Base-by-base conservation (phyloP, 306 rosid species). In the Oxytropis ochrocephala region DNA sequence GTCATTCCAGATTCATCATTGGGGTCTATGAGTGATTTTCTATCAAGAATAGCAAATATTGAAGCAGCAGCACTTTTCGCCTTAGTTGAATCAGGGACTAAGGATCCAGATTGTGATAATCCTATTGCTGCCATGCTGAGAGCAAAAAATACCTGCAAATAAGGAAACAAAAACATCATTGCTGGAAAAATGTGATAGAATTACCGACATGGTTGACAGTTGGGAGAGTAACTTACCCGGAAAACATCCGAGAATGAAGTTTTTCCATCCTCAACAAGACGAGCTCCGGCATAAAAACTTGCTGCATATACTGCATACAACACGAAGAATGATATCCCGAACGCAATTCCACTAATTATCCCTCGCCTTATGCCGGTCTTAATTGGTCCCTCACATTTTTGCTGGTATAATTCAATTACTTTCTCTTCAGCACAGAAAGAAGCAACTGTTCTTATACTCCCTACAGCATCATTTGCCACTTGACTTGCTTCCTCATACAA, bases 361-460 rank as follows among this genome's bases (percentile, higher is more conserved):
- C 91, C 95, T 64, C 56, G 79, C 74, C 87, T 79, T 76, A 82
- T 84, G 11, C 96, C 96, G 4, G 83, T 62, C 66, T 68, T 80
- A 13, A 75, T 80, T 32, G 96, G 96, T 32, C 85, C 91, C 63
- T 90, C 85, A 43, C 95, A 90, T 81, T 86, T 90, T 81, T 73
- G 76, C 16, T 64, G 68, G 81, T 85, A 87, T 50, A 84, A 58
- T 5, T 80, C 75, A 86, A 90, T 85, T 79, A 91, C 88, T 80
- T 87, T 89, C 70, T 87, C 91, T 77, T 91, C 94, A 14, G 96
- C 96, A 84, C 97, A 87, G 80, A 89, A 89, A 49, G 97, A 84
- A 59, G 96, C 85, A 67, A 91, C 82, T 47, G 96, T 91, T 68
- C 96, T 80, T 27, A 91, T 91, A 64, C 89, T 88, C 38, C 96